Percentiles rank a stretch among this genome's conserved stretches.
These are phyloP conservation scores for Nigrospora sphaerica DNA, from an alignment of 2,329 filamentous ascomycete species.

Conservation along the genomic window DNA sequence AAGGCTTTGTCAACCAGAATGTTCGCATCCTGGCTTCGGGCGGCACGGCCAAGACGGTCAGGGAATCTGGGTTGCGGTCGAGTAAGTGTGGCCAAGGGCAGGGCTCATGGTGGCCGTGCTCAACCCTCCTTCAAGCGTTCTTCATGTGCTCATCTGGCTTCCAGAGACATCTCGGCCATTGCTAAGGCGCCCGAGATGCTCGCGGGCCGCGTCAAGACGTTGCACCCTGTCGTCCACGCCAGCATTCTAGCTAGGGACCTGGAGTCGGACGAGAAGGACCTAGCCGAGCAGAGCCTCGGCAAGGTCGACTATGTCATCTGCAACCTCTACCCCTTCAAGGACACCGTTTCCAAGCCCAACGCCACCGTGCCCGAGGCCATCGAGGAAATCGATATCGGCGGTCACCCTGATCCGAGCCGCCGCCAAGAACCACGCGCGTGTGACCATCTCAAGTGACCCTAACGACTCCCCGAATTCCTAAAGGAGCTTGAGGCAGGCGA, in stretches of 20 bases:
- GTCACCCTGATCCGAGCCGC: conserved; percentile 94
- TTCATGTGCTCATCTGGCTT: not conserved
- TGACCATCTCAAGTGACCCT: conserved; percentile 93
- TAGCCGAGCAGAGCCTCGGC: conserved; percentile 88
- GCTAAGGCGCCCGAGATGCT: conserved; percentile 97
- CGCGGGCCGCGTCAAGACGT: conserved; percentile 71
- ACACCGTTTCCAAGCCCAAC: conserved; percentile 93
- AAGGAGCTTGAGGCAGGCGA: conserved; percentile 83
- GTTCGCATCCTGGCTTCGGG: conserved; percentile 91
- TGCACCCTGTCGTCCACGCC: conserved; percentile 87
- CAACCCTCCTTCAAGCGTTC: not conserved
- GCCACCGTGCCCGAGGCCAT: conserved; percentile 95
- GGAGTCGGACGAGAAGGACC: conserved; percentile 92
- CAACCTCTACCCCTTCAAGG: conserved; percentile 99
- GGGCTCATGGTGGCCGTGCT: not conserved
- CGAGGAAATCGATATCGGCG: conserved; percentile 97
- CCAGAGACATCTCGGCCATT: conserved; percentile 91
- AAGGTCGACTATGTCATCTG: conserved; percentile 96
- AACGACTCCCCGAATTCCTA: conserved; percentile 86
- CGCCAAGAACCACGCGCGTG: conserved; percentile 94
- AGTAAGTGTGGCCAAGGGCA: conserved; percentile 52
- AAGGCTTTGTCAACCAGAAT: conserved; percentile 82
- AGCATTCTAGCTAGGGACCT: conserved; percentile 92
- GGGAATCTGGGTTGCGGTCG: conserved; percentile 88
- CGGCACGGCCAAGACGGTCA: conserved; percentile 91